Conservation (phyloP, 306 rosid species). For the Boehmeria nivea region DNA sequence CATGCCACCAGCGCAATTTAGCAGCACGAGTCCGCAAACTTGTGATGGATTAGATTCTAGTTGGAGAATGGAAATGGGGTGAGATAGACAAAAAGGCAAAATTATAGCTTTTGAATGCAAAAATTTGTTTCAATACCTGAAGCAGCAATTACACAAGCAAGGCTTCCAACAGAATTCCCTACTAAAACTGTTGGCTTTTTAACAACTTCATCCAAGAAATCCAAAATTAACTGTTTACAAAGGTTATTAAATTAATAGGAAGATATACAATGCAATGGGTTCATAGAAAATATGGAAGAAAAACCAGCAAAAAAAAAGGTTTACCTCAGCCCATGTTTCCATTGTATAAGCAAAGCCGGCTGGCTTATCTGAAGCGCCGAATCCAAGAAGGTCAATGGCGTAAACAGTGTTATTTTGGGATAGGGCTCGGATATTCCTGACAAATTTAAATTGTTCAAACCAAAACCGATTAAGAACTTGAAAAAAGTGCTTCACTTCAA, state of each 20-base stretch:
- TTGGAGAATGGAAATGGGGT: slow-evolving; percentile 20
- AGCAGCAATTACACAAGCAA: slow-evolving; percentile 88
- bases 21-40: slow-evolving; percentile 69
- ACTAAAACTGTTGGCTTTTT: slow-evolving; percentile 74
- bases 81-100: slow-evolving; percentile 15
- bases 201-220: slow-evolving; percentile 71
- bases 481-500: background rate
- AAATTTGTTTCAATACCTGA: slow-evolving; percentile 43
- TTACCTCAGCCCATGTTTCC: slow-evolving; percentile 91
- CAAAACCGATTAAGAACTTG: background rate
- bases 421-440: slow-evolving; percentile 68
- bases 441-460: background rate
- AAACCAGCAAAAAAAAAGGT: background rate
- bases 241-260: background rate
- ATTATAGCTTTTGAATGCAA: no score
- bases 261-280: background rate
- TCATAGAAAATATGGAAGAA: background rate
- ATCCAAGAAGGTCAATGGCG: slow-evolving; percentile 93
- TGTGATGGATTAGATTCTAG: slow-evolving; percentile 52
- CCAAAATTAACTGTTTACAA: slow-evolving; percentile 65
- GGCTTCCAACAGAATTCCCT: slow-evolving; percentile 95
- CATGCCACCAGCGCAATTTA: slow-evolving; percentile 95
- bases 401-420: slow-evolving; percentile 58
- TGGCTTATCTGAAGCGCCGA: slow-evolving; percentile 93
- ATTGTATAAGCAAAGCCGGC: slow-evolving; percentile 65